Evolutionary conservation across 768 basidiomycete species (phyloP).

Genomic region (Gyrodon lividus): DNA sequence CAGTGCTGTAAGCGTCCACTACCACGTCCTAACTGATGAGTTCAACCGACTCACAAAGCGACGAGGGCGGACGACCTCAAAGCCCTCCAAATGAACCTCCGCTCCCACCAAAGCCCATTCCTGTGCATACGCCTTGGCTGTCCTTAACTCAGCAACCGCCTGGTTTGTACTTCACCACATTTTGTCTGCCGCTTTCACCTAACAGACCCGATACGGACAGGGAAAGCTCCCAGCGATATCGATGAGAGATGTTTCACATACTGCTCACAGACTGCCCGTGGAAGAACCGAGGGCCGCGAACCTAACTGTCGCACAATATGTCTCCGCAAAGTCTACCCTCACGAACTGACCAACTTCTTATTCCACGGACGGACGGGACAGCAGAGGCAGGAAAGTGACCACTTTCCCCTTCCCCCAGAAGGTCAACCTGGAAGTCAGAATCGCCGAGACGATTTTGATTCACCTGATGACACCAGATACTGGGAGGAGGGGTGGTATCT

Average conservation of each 20-base stretch:
- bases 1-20: not conserved
- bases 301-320: conserved; percentile 61
- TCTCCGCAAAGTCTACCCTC: conserved; percentile 63
- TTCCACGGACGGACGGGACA: conserved; percentile 29
- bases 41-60: not conserved
- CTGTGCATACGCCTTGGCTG: conserved; percentile 24
- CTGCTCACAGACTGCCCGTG: conserved; percentile 55
- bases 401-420: conserved; percentile 64
- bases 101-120: not conserved
- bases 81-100: not conserved
- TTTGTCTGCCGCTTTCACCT: not conserved
- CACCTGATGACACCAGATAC: conserved; percentile 42
- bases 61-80: not conserved
- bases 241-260: conserved; percentile 69
- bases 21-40: not conserved
- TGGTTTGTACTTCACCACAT: conserved; percentile 13
- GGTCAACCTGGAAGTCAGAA: conserved; percentile 48
- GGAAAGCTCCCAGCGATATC: conserved; percentile 54
- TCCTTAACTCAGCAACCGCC: conserved; percentile 24
- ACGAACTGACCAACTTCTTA: conserved; percentile 59
- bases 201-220: conserved; percentile 28
- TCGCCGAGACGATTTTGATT: conserved; percentile 11
- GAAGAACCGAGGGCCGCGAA: conserved; percentile 48
- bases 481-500: conserved; percentile 81
- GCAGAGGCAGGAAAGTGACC: conserved; percentile 45